Percentiles rank a stretch among this genome's conserved stretches.
These are phyloP conservation scores for Xerocomus brunneocitrinus DNA, from an alignment of 768 basidiomycete species.

Conservation along the genomic window DNA sequence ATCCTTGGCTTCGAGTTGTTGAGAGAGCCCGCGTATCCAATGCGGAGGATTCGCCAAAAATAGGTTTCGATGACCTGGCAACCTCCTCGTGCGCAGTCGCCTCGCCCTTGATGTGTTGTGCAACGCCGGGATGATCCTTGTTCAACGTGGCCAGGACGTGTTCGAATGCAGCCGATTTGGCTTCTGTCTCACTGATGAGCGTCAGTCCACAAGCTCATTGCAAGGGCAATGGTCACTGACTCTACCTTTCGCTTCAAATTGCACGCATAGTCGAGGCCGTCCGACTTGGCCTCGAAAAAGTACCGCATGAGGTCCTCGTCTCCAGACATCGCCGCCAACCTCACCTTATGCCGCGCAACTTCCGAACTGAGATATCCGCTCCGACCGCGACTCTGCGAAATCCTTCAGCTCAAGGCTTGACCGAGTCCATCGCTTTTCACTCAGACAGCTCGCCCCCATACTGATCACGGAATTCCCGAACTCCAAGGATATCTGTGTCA, in stretches of 20 bases:
- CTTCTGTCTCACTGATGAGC: slow-evolving; percentile 47
- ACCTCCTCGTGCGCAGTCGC: slow-evolving; percentile 48
- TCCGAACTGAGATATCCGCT: slow-evolving; percentile 72
- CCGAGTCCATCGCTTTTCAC: slow-evolving; percentile 56
- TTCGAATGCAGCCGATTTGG: slow-evolving; percentile 47
- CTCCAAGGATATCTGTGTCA: slow-evolving; percentile 61
- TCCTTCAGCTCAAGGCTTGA: slow-evolving; percentile 60
- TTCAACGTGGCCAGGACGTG: slow-evolving; percentile 43
- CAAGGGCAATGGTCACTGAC: slow-evolving; percentile 37
- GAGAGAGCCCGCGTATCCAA: too few relatives aligned
- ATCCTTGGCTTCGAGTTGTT: too few relatives aligned
- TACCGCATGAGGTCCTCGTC: slow-evolving; percentile 71
- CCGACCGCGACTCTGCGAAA: slow-evolving; percentile 63
- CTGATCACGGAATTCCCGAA: slow-evolving; percentile 72
- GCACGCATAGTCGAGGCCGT: slow-evolving; percentile 49
- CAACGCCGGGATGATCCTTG: slow-evolving; percentile 49
- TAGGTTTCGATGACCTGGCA: slow-evolving; percentile 32
- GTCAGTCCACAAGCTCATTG: slow-evolving; percentile 11
- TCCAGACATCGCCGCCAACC: too few relatives aligned
- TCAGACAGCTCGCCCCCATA: slow-evolving; percentile 60
- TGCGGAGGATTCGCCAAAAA: too few relatives aligned
- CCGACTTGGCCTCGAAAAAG: slow-evolving; percentile 53
- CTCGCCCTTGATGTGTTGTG: slow-evolving; percentile 45
- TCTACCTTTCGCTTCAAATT: slow-evolving; percentile 49
- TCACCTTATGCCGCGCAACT: slow-evolving; percentile 62